phyloP scores from a whole-genome alignment of 352 stramenopile genomes.

The Phytophthora europaea region DNA sequence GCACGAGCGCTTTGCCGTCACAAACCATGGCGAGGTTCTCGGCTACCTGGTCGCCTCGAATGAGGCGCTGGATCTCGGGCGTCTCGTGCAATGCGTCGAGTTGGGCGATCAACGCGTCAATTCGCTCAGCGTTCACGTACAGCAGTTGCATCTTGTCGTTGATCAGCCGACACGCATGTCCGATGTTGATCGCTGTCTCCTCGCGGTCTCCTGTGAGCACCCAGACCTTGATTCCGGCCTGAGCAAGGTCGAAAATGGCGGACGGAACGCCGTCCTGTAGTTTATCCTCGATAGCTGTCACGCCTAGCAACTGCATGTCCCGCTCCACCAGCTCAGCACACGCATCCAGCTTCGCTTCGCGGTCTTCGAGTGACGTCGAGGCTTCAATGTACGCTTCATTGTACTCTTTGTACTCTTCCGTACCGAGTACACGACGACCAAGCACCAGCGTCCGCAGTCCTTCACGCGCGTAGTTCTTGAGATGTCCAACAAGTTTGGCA shows the following conservation, averaged over 20 bases:
- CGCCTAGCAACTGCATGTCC: constrained; percentile 88
- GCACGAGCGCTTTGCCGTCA: constrained; percentile 72
- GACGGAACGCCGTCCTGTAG: constrained; percentile 95
- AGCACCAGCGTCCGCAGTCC: constrained; percentile 86
- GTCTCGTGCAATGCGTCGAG: constrained; percentile 57
- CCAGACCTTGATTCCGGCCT: constrained; percentile 98
- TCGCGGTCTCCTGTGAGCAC: constrained; percentile 98
- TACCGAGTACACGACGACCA: constrained; percentile 56
- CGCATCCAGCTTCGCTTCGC: constrained; percentile 62
- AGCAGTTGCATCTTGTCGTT: constrained; percentile 76
- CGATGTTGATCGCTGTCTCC: constrained; percentile 99
- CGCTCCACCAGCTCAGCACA: constrained; percentile 75
- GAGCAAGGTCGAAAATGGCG: constrained; percentile 92
- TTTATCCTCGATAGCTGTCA: constrained; percentile 97
- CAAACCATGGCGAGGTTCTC: constrained; percentile 74
- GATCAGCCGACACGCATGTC: constrained; percentile 85
- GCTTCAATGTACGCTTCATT: constrained; percentile 66
- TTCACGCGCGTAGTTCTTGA: constrained; percentile 77
- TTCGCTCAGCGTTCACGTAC: constrained; percentile 67
- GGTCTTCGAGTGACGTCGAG: constrained; percentile 56
- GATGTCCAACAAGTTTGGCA: constrained; percentile 48
- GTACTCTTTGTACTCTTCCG: constrained; percentile 67
- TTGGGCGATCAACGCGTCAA: constrained; percentile 53
- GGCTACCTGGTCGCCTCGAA: constrained; percentile 41
- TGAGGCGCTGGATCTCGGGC: constrained; percentile 54